Base-by-base conservation (phyloP, 441 rosid species). In the Gossypium davidsonii region DNA sequence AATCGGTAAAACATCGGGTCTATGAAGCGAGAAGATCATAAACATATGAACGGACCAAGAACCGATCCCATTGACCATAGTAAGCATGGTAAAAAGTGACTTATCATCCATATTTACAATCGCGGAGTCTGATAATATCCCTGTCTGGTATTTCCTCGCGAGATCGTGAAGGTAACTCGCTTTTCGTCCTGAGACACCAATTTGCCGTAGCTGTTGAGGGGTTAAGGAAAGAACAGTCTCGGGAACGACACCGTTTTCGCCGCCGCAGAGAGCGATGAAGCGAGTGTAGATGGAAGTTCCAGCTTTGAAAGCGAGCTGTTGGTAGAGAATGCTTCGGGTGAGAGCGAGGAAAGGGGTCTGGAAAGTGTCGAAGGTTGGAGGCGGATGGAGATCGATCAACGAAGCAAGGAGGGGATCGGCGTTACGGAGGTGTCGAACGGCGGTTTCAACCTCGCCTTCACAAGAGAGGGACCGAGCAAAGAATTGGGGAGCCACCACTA, bases 21-120 rank as follows among this genome's bases (percentile, higher is more conserved):
- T 87, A 67, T 92, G 98, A 63, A 94, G 89, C 52, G 98, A 94
- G 78, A 89, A 89, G 4, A 94, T 94, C 98, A 94, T 92, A 73
- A 94, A 92, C 96, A 94, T 92, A 70, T 94, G 97, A 67, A 94
- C 98, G 1, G 97, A 94, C 97, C 98, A 94, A 2, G 98, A 91
- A 5, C 98, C 98, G 28, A 94, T 94, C 57, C 98, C 98, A 67
- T 92, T 94, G 49, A 94, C 98, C 97, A 94, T 94, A 1, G 98
- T 94, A 46, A 94, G 85, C 98, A 94, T 94, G 4, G 97, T 91
- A 71, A 92, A 94, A 20, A 94, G 86, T 23, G 98, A 94, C 67
- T 87, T 94, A 74, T 94, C 98, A 71, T 94, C 97, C 97, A 94
- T 89, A 75, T 82, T 85, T 74, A 94, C 87, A 55, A 92, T 91